Evolutionary conservation across 1,139 yeast species (phyloP).

Genomic region (Tardiomyces digboiensis): DNA sequence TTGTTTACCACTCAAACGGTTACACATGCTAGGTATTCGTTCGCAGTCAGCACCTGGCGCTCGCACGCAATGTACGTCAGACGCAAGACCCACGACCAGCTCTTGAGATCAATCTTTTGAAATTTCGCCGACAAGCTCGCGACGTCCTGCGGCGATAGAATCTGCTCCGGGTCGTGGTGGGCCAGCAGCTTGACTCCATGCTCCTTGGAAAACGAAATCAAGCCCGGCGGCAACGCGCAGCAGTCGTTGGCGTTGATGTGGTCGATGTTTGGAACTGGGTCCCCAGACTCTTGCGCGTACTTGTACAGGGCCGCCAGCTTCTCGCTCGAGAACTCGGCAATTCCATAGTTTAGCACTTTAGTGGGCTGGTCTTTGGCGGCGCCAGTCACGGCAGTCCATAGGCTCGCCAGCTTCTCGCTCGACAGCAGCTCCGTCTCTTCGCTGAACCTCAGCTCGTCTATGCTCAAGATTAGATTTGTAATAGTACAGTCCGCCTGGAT

Average conservation of each 20-base stretch:
- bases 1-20: not conserved
- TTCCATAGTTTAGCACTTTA: conserved; percentile 14
- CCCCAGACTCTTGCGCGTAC: conserved; percentile 5
- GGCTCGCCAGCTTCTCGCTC: conserved; percentile 9
- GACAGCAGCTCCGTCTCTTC: conserved; percentile 13
- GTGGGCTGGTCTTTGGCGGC: conserved; percentile 2
- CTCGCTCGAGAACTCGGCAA: conserved; percentile 20
- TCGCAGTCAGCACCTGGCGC: conserved; percentile 21
- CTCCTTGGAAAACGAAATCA: conserved; percentile 17
- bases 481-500: conserved; percentile 5
- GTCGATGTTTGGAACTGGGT: conserved; percentile 15
- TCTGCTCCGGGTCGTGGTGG: conserved; percentile 20
- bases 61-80: conserved; percentile 18
- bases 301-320: conserved; percentile 13
- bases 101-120: not conserved
- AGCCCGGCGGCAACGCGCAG: conserved; percentile 24
- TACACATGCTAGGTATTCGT: conserved; percentile 16
- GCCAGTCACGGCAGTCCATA: conserved; percentile 15
- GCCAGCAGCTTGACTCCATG: conserved; percentile 20
- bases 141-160: not conserved
- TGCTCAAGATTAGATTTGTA: conserved; percentile 15
- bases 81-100: conserved; percentile 21
- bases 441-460: conserved; percentile 19
- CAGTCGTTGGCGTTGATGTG: conserved; percentile 26
- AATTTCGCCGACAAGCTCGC: not conserved